Evolutionary conservation across 768 basidiomycete species (phyloP).

Genomic region (Naganishia vishniacii): DNA sequence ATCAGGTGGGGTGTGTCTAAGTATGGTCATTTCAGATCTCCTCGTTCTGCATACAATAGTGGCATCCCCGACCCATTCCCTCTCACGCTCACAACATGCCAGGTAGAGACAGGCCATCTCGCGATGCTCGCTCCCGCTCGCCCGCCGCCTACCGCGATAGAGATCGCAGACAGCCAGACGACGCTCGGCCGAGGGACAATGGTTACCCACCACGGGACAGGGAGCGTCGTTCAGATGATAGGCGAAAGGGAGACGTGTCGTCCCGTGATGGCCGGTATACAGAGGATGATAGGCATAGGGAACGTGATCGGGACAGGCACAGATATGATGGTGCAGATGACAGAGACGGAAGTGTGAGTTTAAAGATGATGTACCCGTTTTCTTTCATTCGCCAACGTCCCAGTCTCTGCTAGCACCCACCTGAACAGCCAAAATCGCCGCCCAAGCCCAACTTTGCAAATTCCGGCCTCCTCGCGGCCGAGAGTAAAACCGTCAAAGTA

Average conservation of each 20-base stretch:
- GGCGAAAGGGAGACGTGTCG: background rate
- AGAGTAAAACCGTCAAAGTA: slow-evolving; percentile 73
- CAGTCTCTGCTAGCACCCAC: slow-evolving; percentile 12
- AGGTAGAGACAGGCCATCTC: background rate
- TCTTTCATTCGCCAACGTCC: too few species aligned
- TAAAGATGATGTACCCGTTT: too few species aligned
- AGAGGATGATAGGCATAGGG: slow-evolving; percentile 42
- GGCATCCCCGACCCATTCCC: too few species aligned
- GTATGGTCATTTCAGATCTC: background rate
- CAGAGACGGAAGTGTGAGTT: slow-evolving; percentile 10
- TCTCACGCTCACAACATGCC: background rate
- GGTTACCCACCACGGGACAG: background rate
- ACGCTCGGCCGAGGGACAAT: slow-evolving; percentile 5
- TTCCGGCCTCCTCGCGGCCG: slow-evolving; percentile 88
- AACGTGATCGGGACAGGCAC: slow-evolving; percentile 41
- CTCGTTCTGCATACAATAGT: too few species aligned
- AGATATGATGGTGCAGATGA: slow-evolving; percentile 31
- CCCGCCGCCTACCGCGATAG: background rate
- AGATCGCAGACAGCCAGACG: slow-evolving; percentile 5
- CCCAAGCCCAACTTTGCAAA: slow-evolving; percentile 81
- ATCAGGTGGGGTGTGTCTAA: background rate
- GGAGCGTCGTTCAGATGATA: background rate
- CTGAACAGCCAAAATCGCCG: slow-evolving; percentile 55
- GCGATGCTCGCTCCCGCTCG: slow-evolving; percentile 1
- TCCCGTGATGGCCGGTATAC: slow-evolving; percentile 29